Conservation (phyloP, 495 filamentous ascomycete genomes). For the Hypoxylon fragiforme region DNA sequence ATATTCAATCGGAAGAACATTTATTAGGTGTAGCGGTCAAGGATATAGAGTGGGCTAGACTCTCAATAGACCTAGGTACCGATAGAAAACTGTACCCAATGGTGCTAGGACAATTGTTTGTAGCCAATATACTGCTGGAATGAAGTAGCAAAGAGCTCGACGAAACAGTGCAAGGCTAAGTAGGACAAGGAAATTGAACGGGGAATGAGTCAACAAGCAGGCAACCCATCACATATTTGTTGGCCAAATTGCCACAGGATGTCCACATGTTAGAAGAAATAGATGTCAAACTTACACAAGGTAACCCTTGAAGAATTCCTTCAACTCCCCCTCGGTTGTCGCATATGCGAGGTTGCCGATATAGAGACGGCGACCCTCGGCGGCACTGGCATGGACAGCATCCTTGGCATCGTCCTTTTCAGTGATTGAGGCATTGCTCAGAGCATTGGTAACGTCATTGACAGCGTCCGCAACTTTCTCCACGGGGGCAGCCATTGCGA, state of each 20-base stretch:
- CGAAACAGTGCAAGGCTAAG: background rate
- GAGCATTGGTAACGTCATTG: constrained; percentile 83
- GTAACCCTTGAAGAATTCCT: constrained; percentile 97
- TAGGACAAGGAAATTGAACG: constrained; percentile 18
- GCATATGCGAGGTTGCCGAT: constrained; percentile 99
- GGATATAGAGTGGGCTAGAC: background rate
- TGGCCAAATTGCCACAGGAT: background rate
- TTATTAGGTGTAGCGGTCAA: background rate
- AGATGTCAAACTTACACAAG: constrained; percentile 76
- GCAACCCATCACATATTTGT: constrained; percentile 1
- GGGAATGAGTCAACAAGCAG: constrained; percentile 5
- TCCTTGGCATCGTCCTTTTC: constrained; percentile 65
- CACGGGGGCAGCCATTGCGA: constrained; percentile 64
- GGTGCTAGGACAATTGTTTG: background rate
- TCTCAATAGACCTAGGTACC: background rate
- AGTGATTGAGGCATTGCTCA: constrained; percentile 71
- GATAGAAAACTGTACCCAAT: background rate
- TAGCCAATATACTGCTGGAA: background rate
- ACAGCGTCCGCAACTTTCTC: constrained; percentile 65
- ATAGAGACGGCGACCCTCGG: constrained; percentile 97
- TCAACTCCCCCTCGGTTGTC: constrained; percentile 99
- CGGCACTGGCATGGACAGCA: constrained; percentile 92
- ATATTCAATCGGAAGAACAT: background rate
- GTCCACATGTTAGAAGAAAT: background rate
- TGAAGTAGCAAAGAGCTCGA: background rate